Percentiles rank a stretch among this genome's conserved stretches.
phyloP scores from a whole-genome alignment of 495 filamentous ascomycete species.

The Aspergillus bridgeri region DNA sequence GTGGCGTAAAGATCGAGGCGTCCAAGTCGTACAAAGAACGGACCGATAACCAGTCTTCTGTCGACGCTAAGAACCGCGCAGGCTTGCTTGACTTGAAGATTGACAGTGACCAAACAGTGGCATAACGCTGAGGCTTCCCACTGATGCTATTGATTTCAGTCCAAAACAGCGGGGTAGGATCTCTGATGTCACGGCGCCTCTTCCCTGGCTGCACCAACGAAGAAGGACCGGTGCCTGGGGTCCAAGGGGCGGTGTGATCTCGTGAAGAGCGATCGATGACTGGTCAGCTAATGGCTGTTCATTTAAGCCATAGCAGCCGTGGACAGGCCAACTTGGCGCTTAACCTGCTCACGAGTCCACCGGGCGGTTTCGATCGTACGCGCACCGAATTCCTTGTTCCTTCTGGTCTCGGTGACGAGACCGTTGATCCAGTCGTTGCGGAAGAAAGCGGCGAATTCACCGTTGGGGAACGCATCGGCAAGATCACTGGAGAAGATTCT shows the following conservation, averaged over 20 bases:
- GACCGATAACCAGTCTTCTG: background rate
- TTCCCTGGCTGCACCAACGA: slow-evolving; percentile 12
- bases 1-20: slow-evolving; percentile 10
- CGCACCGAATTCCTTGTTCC: slow-evolving; percentile 74
- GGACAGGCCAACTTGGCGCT: slow-evolving; percentile 68
- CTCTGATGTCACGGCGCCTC: slow-evolving; percentile 8
- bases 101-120: slow-evolving; percentile 7
- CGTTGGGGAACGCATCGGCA: slow-evolving; percentile 87
- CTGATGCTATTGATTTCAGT: slow-evolving; percentile 7
- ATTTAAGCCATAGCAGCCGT: slow-evolving; percentile 38
- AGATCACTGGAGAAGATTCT: slow-evolving; percentile 66
- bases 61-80: background rate
- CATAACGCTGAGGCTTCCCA: slow-evolving; percentile 15
- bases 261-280: slow-evolving; percentile 7
- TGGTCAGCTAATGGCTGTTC: background rate
- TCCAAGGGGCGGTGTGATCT: slow-evolving; percentile 7
- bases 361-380: slow-evolving; percentile 92
- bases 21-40: slow-evolving; percentile 2
- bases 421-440: slow-evolving; percentile 82
- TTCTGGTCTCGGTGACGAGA: slow-evolving; percentile 82
- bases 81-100: slow-evolving; percentile 1
- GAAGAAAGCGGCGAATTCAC: slow-evolving; percentile 79
- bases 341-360: slow-evolving; percentile 96
- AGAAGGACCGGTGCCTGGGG: slow-evolving; percentile 10
- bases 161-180: slow-evolving; percentile 3